Evolutionary conservation across 805 yeast genomes (phyloP).

Genomic region (Wickerhamomyces sydowiorum): DNA sequence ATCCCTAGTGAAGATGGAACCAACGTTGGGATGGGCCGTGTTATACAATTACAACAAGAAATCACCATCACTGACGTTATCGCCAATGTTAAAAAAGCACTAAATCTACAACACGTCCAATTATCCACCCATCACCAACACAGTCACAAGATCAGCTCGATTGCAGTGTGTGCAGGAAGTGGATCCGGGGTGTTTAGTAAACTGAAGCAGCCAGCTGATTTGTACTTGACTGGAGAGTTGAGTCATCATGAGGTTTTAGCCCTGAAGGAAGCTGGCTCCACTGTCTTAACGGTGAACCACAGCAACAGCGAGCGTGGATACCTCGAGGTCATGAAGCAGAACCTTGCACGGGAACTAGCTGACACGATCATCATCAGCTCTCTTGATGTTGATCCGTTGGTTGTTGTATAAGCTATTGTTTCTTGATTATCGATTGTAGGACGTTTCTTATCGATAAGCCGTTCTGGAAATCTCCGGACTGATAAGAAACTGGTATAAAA

Average conservation of each 20-base stretch:
- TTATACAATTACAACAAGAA: constrained; percentile 43
- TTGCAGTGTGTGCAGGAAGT: constrained; percentile 95
- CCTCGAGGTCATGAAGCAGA: constrained; percentile 44
- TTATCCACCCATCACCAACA: constrained; percentile 39
- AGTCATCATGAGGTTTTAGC: constrained; percentile 87
- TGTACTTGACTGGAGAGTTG: constrained; percentile 86
- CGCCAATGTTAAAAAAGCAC: constrained; percentile 41
- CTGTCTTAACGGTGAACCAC: constrained; percentile 79
- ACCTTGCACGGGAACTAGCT: constrained; percentile 17
- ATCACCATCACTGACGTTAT: constrained; percentile 41
- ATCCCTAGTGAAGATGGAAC: constrained; percentile 32
- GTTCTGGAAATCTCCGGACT: neutral
- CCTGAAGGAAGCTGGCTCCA: constrained; percentile 63
- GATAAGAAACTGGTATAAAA: too few relatives aligned
- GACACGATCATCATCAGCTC: constrained; percentile 13
- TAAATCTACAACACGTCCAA: constrained; percentile 55
- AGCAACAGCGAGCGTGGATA: constrained; percentile 92
- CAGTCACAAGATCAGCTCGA: constrained; percentile 34
- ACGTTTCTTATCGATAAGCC: too few relatives aligned
- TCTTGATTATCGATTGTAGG: too few relatives aligned
- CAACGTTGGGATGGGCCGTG: constrained; percentile 80
- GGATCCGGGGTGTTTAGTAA: constrained; percentile 72
- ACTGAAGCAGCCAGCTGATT: constrained; percentile 55
- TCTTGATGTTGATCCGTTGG: constrained; percentile 19
- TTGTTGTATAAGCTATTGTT: neutral